phyloP scores from a whole-genome alignment of 148 eudicot species.

The Simmondsia chinensis region DNA sequence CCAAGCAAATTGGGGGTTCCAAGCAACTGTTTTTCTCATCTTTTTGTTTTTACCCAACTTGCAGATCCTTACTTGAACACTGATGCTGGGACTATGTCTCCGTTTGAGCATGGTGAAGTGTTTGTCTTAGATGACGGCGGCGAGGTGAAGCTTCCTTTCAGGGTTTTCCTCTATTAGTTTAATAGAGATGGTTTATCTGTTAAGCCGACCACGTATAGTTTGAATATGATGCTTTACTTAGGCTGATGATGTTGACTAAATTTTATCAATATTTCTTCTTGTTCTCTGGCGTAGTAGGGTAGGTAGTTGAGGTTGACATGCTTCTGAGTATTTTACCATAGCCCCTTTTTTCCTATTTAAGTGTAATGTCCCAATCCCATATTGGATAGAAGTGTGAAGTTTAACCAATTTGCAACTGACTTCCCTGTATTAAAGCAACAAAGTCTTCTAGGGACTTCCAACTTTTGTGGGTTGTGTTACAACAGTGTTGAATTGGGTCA shows the following conservation, averaged over 20 bases:
- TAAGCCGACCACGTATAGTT: conserved; percentile 2
- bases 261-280: background rate
- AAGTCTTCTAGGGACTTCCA: too few species aligned
- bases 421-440: too few species aligned
- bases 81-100: conserved; percentile 99
- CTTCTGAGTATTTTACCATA: conserved; percentile 3
- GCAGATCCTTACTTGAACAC: conserved; percentile 94
- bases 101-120: conserved; percentile 97
- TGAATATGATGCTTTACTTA: conserved; percentile 5
- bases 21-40: conserved; percentile 2
- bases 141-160: conserved; percentile 46
- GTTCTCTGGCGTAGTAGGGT: conserved; percentile 11
- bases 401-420: too few species aligned
- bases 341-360: too few species aligned
- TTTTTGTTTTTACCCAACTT: background rate
- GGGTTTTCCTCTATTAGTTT: background rate
- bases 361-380: too few species aligned
- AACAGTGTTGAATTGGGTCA: too few species aligned
- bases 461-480: too few species aligned
- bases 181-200: background rate
- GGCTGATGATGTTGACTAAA: conserved; percentile 14
- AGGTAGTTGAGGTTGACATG: conserved; percentile 19
- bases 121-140: conserved; percentile 94
- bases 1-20: too few species aligned
- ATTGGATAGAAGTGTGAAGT: too few species aligned